Percentiles rank a stretch among this genome's conserved stretches.
phyloP scores from a whole-genome alignment of 1,284 basidiomycete genomes.

The Melampsora americana region DNA sequence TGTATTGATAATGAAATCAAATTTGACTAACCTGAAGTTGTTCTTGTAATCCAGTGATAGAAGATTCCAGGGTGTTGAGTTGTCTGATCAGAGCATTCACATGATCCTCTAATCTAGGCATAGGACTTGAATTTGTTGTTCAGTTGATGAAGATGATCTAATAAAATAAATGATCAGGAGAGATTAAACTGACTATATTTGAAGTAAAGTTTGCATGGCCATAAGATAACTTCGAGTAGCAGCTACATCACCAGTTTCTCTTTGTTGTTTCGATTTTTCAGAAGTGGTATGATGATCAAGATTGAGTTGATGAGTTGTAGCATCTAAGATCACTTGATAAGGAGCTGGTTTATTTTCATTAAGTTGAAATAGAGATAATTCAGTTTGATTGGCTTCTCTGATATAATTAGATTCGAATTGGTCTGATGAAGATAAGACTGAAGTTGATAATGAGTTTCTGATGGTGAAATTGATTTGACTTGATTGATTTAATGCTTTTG shows the following conservation, averaged over 20 bases:
- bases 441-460: slow-evolving; percentile 13
- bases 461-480: slow-evolving; percentile 21
- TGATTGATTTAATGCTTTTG: slow-evolving; percentile 17
- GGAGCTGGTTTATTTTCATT: slow-evolving; percentile 7
- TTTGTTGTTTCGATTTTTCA: slow-evolving; percentile 11
- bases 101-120: slow-evolving; percentile 42
- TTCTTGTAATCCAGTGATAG: slow-evolving; percentile 32
- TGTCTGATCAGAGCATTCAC: slow-evolving; percentile 35
- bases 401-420: slow-evolving; percentile 37
- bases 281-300: slow-evolving; percentile 7
- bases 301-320: slow-evolving; percentile 15
- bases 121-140: slow-evolving; percentile 15
- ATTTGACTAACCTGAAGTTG: not conserved
- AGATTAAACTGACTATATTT: slow-evolving; percentile 21
- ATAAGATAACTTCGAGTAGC: slow-evolving; percentile 31
- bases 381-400: slow-evolving; percentile 37
- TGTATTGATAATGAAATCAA: not conserved
- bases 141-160: not conserved
- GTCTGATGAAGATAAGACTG: slow-evolving; percentile 26
- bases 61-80: slow-evolving; percentile 35
- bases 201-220: slow-evolving; percentile 30
- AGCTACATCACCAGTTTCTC: slow-evolving; percentile 13
- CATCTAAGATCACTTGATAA: slow-evolving; percentile 5
- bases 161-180: not conserved
- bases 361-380: slow-evolving; percentile 33